Base-by-base conservation (phyloP, 73 alveolate genomes). In the Blepharisma japonicum region DNA sequence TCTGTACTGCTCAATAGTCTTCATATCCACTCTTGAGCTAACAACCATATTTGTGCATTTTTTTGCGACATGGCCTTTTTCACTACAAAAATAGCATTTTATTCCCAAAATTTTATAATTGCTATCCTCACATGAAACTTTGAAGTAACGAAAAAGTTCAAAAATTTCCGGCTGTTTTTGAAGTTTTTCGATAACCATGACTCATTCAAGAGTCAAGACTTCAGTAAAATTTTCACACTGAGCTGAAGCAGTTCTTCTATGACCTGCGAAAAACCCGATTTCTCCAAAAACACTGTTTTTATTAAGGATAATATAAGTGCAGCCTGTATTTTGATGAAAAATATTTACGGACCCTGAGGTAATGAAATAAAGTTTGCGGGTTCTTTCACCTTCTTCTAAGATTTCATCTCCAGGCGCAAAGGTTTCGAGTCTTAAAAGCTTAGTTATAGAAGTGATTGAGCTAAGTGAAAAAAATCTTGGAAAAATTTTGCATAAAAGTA, bases 81-180 rank as follows among this genome's bases (percentile, higher is more conserved):
- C 14, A 61, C 4, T 21, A 4, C 77, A 61, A 11, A 61, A 20
- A 61, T 61, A 61, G 50, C 77, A 61, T 8, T 27, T 11, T 11
- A 61, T 61, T 1, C 50, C 55, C 14, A 61, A 23, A 61, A 8
- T 27, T n/a, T 8, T 23, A 23, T 61, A 61, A 21, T 61, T 27
- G 21, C 21, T n/a, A 23, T 23, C 21, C n/a, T 21, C 21, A 61
- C 49, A 23, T 9, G 21, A 23, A 1, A 2, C 0, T 11, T 8
- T 61, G 21, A 20, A 11, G 11, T 23, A 11, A 8, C 21, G 39
- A 11, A 23, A 23, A 61, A 61, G 11, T 23, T n/a, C 49, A 20
- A 9, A 8, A 27, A 27, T 11, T 80, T 6, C 85, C 74, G 25
- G 82, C 71, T 55, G 67, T 55, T 71, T 81, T 18, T 9, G 11